Conservation (phyloP, 331 rosid genomes). For the Telfairia occidentalis region DNA sequence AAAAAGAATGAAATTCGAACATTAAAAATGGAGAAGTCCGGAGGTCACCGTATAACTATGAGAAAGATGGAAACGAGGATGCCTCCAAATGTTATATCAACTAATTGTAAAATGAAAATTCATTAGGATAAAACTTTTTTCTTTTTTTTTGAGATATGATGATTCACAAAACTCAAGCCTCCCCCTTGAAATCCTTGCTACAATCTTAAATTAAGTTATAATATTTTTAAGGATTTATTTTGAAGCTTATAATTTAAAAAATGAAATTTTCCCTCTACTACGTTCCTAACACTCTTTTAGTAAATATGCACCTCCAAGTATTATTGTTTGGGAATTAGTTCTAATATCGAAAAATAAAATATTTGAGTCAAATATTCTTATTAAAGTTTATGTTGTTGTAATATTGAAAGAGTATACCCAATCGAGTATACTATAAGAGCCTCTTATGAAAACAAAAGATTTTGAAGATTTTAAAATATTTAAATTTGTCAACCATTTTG, state of each 20-base stretch:
- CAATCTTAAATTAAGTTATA: background rate
- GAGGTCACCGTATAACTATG: background rate
- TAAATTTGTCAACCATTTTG: background rate
- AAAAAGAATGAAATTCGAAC: conserved; percentile 10
- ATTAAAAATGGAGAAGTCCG: background rate
- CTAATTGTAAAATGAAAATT: background rate
- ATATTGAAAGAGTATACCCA: background rate
- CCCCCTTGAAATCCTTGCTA: background rate
- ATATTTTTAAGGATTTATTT: background rate
- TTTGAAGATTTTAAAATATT: background rate
- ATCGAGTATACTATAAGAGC: background rate
- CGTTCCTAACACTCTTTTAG: background rate
- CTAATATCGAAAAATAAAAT: background rate
- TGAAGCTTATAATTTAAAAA: background rate
- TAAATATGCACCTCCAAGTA: background rate
- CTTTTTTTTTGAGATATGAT: background rate
- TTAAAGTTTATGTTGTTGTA: background rate
- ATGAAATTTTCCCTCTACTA: background rate
- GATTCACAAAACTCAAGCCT: background rate
- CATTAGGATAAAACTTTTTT: background rate
- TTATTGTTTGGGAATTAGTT: background rate
- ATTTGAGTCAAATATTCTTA: background rate
- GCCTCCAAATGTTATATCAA: background rate
- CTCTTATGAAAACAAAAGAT: background rate
- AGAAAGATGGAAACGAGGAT: background rate